These are phyloP conservation scores for Circinella umbellata DNA, from an alignment of 371 early-diverging fungal species.

Conservation along the genomic window DNA sequence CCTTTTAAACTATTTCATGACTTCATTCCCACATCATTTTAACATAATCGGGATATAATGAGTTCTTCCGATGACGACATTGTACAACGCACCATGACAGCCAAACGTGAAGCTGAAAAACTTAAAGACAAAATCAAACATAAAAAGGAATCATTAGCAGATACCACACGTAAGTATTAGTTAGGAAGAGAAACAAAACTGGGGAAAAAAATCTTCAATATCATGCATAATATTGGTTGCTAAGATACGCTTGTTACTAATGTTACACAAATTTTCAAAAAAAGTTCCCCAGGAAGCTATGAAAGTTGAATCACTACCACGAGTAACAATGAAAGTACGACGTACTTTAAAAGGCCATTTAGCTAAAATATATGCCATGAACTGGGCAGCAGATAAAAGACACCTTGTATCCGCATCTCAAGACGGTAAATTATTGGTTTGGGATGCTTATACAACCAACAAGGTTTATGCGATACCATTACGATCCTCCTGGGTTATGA, in stretches of 20 bases:
- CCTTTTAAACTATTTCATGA: background rate
- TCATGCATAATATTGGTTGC: background rate
- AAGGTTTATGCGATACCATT: conserved; percentile 97
- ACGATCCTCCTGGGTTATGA: conserved; percentile 99
- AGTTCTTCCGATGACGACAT: conserved; percentile 64
- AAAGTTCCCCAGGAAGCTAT: conserved; percentile 46
- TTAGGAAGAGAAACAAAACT: background rate
- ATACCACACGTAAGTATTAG: conserved; percentile 85
- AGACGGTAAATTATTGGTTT: conserved; percentile 98
- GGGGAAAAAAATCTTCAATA: background rate
- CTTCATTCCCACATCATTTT: background rate
- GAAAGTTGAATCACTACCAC: conserved; percentile 79
- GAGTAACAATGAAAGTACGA: conserved; percentile 92
- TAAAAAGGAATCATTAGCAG: conserved; percentile 88
- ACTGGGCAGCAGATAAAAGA: conserved; percentile 95
- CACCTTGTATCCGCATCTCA: conserved; percentile 98
- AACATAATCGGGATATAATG: conserved; percentile 7
- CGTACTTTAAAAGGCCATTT: conserved; percentile 96
- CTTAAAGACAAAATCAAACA: conserved; percentile 95
- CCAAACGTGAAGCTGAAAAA: conserved; percentile 94
- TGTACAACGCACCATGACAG: conserved; percentile 87
- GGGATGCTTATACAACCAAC: conserved; percentile 98
- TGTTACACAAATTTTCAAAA: background rate
- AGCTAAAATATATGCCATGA: conserved; percentile 99
- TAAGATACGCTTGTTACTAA: background rate